phyloP scores from a whole-genome alignment of 305 asterid species.

The Lippia alba region DNA sequence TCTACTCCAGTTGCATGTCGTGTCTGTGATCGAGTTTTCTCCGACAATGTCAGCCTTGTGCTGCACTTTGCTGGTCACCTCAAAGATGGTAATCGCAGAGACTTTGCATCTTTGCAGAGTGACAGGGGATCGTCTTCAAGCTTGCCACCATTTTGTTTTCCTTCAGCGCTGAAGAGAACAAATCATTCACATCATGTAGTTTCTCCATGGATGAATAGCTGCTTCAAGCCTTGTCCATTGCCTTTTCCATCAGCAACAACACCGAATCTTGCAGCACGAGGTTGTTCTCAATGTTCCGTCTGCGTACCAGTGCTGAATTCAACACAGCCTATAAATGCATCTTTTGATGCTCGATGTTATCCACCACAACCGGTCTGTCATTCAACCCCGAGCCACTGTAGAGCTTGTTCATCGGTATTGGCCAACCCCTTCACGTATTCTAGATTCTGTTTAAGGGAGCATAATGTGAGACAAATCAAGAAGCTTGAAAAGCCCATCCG shows the following conservation, averaged over 20 bases:
- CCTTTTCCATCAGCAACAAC: slow-evolving; percentile 29
- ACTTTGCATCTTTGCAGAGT: slow-evolving; percentile 21
- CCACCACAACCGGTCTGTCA: slow-evolving; percentile 19
- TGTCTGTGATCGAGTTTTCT: slow-evolving; percentile 44
- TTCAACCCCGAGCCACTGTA: slow-evolving; percentile 13
- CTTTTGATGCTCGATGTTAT: slow-evolving; percentile 2
- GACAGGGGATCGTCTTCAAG: slow-evolving; percentile 14
- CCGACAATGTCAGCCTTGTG: slow-evolving; percentile 41
- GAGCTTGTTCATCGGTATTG: slow-evolving; percentile 15
- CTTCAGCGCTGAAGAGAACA: neutral
- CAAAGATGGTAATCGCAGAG: slow-evolving; percentile 11
- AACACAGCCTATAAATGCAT: slow-evolving; percentile 25
- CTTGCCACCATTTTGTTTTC: slow-evolving; percentile 26
- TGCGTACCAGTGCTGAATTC: slow-evolving; percentile 27
- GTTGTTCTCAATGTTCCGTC: neutral
- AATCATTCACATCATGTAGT: neutral
- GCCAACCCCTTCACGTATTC: slow-evolving; percentile 25
- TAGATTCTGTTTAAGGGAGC: slow-evolving; percentile 25
- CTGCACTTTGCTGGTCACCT: slow-evolving; percentile 47
- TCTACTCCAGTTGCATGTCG: slow-evolving; percentile 39
- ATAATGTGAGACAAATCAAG: slow-evolving; percentile 22
- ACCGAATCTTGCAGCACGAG: slow-evolving; percentile 17
- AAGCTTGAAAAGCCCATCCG: slow-evolving; percentile 18
- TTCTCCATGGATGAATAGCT: slow-evolving; percentile 28
- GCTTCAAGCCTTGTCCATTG: too few relatives aligned